These are phyloP conservation scores for Solanum corneliomulleri DNA, from an alignment of 257 asterid species.

Conservation along the genomic window DNA sequence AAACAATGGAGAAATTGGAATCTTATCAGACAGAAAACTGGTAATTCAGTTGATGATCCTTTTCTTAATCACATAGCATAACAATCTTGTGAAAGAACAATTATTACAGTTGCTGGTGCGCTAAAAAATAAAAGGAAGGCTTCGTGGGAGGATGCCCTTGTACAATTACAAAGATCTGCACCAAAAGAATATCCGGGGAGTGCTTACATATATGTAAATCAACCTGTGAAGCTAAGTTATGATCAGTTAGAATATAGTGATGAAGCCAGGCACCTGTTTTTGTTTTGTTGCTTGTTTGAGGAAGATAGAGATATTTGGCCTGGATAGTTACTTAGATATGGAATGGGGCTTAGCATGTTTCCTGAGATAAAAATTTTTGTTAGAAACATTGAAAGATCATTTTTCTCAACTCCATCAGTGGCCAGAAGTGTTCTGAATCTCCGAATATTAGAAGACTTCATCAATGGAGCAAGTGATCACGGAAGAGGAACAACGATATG, in stretches of 20 bases:
- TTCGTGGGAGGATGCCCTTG: conserved; percentile 8
- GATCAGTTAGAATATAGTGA: conserved; percentile 3
- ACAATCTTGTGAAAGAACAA: not conserved
- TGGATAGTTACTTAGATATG: not conserved
- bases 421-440: not conserved
- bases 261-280: not conserved
- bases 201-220: conserved; percentile 1
- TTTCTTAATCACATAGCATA: not conserved
- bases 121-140: not conserved
- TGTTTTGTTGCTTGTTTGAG: conserved; percentile 12
- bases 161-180: not conserved
- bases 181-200: not conserved
- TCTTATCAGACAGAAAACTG: not conserved
- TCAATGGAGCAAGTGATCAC: not conserved
- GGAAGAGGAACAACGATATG: not conserved
- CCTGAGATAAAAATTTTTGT: not conserved
- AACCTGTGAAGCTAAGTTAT: conserved; percentile 11
- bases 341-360: not conserved
- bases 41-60: not conserved
- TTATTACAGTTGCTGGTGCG: conserved; percentile 5
- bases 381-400: not conserved
- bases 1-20: not conserved
- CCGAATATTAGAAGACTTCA: not conserved
- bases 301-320: conserved; percentile 5
- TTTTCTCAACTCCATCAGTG: not conserved